These are phyloP conservation scores for Mortierella sp. DNA, from an alignment of 371 early-diverging fungal genomes.

Conservation along the genomic window DNA sequence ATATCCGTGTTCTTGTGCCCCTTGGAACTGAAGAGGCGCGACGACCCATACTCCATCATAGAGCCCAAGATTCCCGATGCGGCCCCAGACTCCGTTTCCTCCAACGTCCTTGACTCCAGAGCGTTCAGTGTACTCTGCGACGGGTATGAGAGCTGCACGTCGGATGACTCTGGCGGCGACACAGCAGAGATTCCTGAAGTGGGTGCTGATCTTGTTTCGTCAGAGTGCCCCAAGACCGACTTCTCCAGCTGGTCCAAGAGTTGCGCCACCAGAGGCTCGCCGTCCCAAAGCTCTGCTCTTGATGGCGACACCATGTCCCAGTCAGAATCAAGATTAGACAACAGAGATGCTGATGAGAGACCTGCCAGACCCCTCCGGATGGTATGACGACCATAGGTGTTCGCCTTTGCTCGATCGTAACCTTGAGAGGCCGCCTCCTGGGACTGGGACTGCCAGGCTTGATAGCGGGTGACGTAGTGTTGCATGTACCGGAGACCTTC, in stretches of 20 bases:
- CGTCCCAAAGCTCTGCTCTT: conserved; percentile 36
- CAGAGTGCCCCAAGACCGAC: conserved; percentile 41
- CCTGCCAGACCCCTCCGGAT: conserved; percentile 1
- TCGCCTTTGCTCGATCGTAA: conserved; percentile 11
- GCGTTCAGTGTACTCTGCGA: conserved; percentile 4
- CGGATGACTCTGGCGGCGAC: neutral
- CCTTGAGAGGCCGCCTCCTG: neutral
- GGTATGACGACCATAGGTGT: conserved; percentile 16
- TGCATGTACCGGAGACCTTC: conserved; percentile 49
- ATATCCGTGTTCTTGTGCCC: conserved; percentile 41
- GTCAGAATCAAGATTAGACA: conserved; percentile 36
- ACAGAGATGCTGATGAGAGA: conserved; percentile 30
- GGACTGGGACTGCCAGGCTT: conserved; percentile 33
- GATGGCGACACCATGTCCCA: conserved; percentile 49
- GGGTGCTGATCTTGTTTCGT: conserved; percentile 14
- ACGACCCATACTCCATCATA: conserved; percentile 45
- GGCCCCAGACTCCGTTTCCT: conserved; percentile 5
- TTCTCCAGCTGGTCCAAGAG: conserved; percentile 35
- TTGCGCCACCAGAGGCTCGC: conserved; percentile 40
- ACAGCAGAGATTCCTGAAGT: neutral
- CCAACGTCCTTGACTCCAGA: neutral
- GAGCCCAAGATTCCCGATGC: conserved; percentile 33
- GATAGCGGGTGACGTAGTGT: conserved; percentile 37
- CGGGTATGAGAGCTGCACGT: conserved; percentile 1
- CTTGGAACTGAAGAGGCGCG: conserved; percentile 30